phyloP scores from a whole-genome alignment of 2,329 filamentous ascomycete species.

The Xylaria sp. region DNA sequence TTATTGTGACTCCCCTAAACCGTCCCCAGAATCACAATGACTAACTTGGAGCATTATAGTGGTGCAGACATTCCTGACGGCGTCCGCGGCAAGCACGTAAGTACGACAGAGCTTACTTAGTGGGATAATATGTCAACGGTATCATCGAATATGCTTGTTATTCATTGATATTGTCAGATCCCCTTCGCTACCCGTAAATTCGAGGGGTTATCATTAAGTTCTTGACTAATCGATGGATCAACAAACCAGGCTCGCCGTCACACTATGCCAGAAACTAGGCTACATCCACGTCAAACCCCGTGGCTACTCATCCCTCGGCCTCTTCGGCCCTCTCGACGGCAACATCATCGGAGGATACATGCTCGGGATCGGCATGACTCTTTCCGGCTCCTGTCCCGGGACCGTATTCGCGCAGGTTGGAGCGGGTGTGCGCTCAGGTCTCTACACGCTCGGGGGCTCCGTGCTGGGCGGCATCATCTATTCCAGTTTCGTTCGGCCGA shows the following conservation, averaged over 20 bases:
- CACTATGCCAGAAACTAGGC: slow-evolving; percentile 57
- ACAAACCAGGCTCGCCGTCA: slow-evolving; percentile 51
- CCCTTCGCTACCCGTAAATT: slow-evolving; percentile 26
- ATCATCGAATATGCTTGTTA: background rate
- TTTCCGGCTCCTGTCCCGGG: slow-evolving; percentile 73
- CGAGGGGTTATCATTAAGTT: background rate
- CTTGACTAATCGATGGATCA: slow-evolving; percentile 18
- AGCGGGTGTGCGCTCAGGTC: slow-evolving; percentile 62
- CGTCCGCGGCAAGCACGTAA: slow-evolving; percentile 71
- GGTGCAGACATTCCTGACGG: slow-evolving; percentile 72
- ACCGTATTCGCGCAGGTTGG: slow-evolving; percentile 72
- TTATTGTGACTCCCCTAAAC: background rate
- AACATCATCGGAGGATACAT: slow-evolving; percentile 72
- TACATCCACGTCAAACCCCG: slow-evolving; percentile 60
- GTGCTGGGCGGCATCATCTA: slow-evolving; percentile 66
- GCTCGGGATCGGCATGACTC: slow-evolving; percentile 73
- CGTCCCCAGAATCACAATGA: background rate
- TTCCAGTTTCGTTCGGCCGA: slow-evolving; percentile 56
- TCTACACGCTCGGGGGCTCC: slow-evolving; percentile 65
- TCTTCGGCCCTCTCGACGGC: slow-evolving; percentile 68
- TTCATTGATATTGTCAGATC: background rate
- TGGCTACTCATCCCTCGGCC: slow-evolving; percentile 61
- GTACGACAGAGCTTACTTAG: slow-evolving; percentile 45
- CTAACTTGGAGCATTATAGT: slow-evolving; percentile 47
- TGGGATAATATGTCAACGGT: background rate